Conservation (phyloP, 2,329 filamentous ascomycete genomes). For the Huntiella moniliformis region DNA sequence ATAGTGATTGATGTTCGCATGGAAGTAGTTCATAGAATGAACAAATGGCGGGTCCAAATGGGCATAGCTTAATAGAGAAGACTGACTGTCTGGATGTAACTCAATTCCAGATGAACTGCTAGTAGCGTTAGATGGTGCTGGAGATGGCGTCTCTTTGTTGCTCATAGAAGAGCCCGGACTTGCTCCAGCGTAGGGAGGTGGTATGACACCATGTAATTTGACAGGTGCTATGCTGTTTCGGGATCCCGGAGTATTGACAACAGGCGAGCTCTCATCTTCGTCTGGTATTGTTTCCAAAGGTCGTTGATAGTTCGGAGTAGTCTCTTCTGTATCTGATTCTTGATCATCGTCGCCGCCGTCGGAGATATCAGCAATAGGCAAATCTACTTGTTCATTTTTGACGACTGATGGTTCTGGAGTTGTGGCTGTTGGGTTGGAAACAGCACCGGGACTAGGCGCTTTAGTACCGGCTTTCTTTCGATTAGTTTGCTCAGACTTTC, state of each 20-base stretch:
- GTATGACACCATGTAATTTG: conserved; percentile 12
- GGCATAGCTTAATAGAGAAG: conserved; percentile 26
- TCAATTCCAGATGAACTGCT: conserved; percentile 8
- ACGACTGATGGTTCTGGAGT: not conserved
- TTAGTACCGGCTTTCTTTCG: conserved; percentile 19
- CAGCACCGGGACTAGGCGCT: not conserved
- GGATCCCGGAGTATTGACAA: conserved; percentile 13
- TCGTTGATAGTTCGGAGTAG: no score
- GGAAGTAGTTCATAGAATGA: conserved; percentile 62
- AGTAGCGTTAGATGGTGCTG: conserved; percentile 4
- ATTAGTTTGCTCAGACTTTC: conserved; percentile 14
- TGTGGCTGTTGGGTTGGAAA: not conserved
- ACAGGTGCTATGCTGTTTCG: conserved; percentile 12
- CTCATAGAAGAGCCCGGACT: conserved; percentile 20
- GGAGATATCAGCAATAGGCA: no score
- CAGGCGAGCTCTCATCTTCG: conserved; percentile 26
- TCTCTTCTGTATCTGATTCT: no score
- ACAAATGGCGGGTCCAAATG: conserved; percentile 51
- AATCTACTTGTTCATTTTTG: not conserved
- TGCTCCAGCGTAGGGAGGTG: conserved; percentile 17
- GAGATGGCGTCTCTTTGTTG: conserved; percentile 4
- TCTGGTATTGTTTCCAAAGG: conserved; percentile 34
- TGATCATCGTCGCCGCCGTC: no score
- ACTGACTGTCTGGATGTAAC: not conserved
- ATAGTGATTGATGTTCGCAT: conserved; percentile 56